Conservation (phyloP, 345 rosid genomes). For the Physaria fendleri region DNA sequence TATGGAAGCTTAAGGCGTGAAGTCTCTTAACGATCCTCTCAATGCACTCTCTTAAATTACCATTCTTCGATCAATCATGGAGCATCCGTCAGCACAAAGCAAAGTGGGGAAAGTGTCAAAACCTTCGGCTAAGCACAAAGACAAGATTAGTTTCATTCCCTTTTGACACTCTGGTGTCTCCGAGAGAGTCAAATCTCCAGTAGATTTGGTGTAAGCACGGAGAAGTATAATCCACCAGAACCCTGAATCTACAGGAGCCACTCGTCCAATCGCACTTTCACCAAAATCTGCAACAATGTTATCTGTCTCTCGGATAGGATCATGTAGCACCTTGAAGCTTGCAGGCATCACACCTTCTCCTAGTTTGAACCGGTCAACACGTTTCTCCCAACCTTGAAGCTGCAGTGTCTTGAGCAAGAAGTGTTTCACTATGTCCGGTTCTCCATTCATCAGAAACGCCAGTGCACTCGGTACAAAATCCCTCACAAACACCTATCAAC, state of each 20-base stretch:
- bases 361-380: constrained; percentile 65
- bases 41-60: constrained; percentile 48
- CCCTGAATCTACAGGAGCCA: constrained; percentile 89
- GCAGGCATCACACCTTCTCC: constrained; percentile 95
- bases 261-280: constrained; percentile 86
- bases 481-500: constrained; percentile 66
- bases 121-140: constrained; percentile 76
- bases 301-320: constrained; percentile 57
- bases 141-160: constrained; percentile 69
- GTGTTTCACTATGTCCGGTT: constrained; percentile 73
- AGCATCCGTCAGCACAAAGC: constrained; percentile 89
- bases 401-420: constrained; percentile 67
- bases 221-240: constrained; percentile 95
- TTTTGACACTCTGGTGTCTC: constrained; percentile 80
- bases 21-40: constrained; percentile 60
- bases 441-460: constrained; percentile 87
- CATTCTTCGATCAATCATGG: constrained; percentile 92
- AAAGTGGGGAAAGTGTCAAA: constrained; percentile 84
- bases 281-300: constrained; percentile 82
- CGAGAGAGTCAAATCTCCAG: constrained; percentile 63
- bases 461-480: constrained; percentile 89
- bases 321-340: constrained; percentile 84
- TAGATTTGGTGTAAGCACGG: constrained; percentile 83
- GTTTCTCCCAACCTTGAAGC: constrained; percentile 85
- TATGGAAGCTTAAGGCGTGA: constrained; percentile 61